Evolutionary conservation across 441 rosid genomes (phyloP), one percentile per base, ranked within the genome.

Genomic region (Adansonia grandidieri): DNA sequence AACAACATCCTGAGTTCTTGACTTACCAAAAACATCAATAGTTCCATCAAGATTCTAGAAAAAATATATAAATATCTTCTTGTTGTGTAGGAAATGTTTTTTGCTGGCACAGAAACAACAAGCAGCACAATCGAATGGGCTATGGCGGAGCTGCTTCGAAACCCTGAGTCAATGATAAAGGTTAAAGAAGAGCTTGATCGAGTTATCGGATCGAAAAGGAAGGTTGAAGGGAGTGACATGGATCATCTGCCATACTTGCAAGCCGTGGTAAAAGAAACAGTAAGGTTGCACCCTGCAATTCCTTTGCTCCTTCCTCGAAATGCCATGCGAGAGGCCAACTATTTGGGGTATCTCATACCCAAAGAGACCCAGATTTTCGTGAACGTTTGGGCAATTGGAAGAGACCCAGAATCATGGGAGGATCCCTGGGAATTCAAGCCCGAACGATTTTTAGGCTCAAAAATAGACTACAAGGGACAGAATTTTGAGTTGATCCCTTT

Each of bases 401-500:
- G 82, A 77, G 86, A 83, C 45, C 72, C 82, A 9, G 76, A 79
- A 3, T 9, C 65, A 17, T 87, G 87, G 86, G 81, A 79, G 17
- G 80, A 81, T 57, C 82, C 87, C 9, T 22, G 71, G 77, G 0
- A 24, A 0, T 86, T 84, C 82, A 78, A 79, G 19, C 86, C 86
- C 0, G 80, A 85, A 14, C 79, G 85, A 48, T 85, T 87, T 63
- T 7, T 85, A n/a, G 72, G 64, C 5, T 71, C 82, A 2, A 71
- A 82, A 2, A 73, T 82, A 2, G 83, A 87, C 62, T 78, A 71
- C 61, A 80, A 37, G 13, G 87, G 86, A 0, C 83, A 82, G 42
- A 67, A 80, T 48, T 84, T 82, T 42, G 79, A 79, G 81, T 3
- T 80, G 9, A 48, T 84, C 11, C 90, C 86, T 32, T 85, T 87